These are phyloP conservation scores for Fraxinus sp. DNA, from an alignment of 305 asterid genomes.

Conservation along the genomic window DNA sequence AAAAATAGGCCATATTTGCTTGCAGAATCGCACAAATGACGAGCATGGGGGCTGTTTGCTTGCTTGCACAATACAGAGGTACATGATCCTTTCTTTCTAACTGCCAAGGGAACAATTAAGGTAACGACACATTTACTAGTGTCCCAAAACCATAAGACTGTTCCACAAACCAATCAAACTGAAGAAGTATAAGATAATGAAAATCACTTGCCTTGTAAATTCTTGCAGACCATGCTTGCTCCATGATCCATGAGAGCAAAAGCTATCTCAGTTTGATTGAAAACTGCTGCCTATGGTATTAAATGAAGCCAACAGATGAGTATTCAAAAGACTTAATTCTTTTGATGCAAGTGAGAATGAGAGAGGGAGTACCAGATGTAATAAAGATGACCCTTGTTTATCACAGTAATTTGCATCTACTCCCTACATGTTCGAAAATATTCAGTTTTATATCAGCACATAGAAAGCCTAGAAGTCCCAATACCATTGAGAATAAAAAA, in stretches of 20 bases:
- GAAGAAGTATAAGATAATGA: conserved; percentile 4
- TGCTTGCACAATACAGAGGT: conserved; percentile 16
- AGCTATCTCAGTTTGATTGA: conserved; percentile 81
- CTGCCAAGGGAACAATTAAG: not conserved
- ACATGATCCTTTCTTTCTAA: conserved; percentile 1
- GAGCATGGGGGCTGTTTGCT: conserved; percentile 12
- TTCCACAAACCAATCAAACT: conserved; percentile 17
- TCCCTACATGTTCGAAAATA: conserved; percentile 50
- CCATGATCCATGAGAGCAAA: conserved; percentile 88
- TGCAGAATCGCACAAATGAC: conserved; percentile 12
- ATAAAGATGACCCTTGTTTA: conserved; percentile 89
- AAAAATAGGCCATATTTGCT: conserved; percentile 10
- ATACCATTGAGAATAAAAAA: conserved; percentile 13
- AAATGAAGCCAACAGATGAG: conserved; percentile 15
- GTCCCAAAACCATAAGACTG: not conserved
- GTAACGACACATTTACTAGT: not conserved
- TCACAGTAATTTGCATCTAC: conserved; percentile 86
- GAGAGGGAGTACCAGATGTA: conserved; percentile 67
- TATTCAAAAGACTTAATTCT: not conserved
- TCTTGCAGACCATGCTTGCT: conserved; percentile 65
- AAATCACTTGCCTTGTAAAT: conserved; percentile 71
- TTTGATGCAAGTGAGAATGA: conserved; percentile 12
- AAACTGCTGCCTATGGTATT: conserved; percentile 76
- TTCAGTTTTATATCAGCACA: conserved; percentile 24
- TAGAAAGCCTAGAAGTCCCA: conserved; percentile 8